Conservation (phyloP, 1,284 basidiomycete species). For the Boletellus deceptivus region DNA sequence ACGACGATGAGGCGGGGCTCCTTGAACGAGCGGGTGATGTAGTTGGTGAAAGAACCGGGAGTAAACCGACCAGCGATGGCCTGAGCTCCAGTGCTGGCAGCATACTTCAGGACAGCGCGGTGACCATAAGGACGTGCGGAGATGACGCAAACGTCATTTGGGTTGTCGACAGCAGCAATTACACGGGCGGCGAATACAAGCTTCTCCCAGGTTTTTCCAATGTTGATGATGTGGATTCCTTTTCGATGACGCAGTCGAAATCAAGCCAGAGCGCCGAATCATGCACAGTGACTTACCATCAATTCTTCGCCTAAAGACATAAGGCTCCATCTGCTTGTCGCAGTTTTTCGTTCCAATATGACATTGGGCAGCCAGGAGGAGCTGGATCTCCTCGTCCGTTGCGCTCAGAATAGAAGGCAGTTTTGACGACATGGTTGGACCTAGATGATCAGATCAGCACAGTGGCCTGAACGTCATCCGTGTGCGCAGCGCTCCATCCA, state of each 20-base stretch:
- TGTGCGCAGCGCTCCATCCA: conserved; percentile 30
- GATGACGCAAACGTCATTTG: conserved; percentile 97
- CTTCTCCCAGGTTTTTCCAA: conserved; percentile 99
- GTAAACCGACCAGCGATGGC: conserved; percentile 99
- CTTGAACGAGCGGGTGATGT: conserved; percentile 99
- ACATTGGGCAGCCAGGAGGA: conserved; percentile 92
- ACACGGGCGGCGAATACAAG: conserved; percentile 93
- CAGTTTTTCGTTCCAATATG: conserved; percentile 99
- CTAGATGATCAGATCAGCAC: conserved; percentile 29
- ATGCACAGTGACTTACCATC: conserved; percentile 67
- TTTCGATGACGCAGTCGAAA: conserved; percentile 8
- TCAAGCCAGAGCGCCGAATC: conserved; percentile 4
- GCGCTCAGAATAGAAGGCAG: conserved; percentile 90
- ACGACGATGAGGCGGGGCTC: conserved; percentile 98
- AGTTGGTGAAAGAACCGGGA: conserved; percentile 98
- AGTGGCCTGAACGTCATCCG: conserved; percentile 34
- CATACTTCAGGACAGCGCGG: conserved; percentile 98
- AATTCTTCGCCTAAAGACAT: conserved; percentile 95
- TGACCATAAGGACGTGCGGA: conserved; percentile 98
- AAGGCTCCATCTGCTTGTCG: conserved; percentile 97
- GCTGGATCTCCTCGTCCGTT: conserved; percentile 96
- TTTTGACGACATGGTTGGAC: conserved; percentile 71
- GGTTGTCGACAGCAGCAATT: conserved; percentile 96
- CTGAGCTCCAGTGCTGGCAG: conserved; percentile 96
- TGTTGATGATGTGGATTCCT: conserved; percentile 97